Evolutionary conservation across 2,329 filamentous ascomycete species (phyloP).

Genomic region (Trichoderma atrobrunneum): DNA sequence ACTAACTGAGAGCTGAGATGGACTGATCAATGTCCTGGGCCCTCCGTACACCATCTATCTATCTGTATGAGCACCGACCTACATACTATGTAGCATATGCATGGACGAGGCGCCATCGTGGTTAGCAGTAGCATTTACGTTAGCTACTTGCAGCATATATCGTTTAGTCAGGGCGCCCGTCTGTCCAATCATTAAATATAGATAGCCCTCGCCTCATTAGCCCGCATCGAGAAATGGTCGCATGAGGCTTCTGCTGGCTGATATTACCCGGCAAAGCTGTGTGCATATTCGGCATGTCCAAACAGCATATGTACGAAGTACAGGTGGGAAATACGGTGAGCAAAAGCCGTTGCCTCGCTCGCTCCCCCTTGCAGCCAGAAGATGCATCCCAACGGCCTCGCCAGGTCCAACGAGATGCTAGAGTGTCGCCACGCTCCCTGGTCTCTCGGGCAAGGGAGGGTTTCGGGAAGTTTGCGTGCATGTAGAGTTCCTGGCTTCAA

Average conservation of each 20-base stretch:
- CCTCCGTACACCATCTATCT: neutral
- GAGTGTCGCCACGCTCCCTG: neutral
- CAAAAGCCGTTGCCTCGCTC: neutral
- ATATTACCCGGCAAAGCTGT: neutral
- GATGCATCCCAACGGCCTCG: neutral
- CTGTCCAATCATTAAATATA: neutral
- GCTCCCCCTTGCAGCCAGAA: neutral
- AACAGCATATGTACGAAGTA: neutral
- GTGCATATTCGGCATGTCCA: neutral
- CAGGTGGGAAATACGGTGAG: neutral
- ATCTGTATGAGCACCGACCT: neutral
- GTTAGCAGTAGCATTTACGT: neutral
- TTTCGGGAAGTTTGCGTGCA: neutral
- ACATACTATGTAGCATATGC: neutral
- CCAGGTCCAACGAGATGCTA: neutral
- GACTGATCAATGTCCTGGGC: neutral
- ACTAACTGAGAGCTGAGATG: neutral
- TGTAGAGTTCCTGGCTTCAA: neutral
- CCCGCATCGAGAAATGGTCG: constrained; percentile 9
- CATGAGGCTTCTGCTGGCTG: neutral
- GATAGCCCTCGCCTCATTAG: neutral
- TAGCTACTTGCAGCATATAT: neutral
- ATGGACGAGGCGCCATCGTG: neutral
- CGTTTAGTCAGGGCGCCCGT: neutral
- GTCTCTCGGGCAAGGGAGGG: neutral